Evolutionary conservation across 2,329 filamentous ascomycete species (phyloP).

Genomic region (Escovopsis sp.): DNA sequence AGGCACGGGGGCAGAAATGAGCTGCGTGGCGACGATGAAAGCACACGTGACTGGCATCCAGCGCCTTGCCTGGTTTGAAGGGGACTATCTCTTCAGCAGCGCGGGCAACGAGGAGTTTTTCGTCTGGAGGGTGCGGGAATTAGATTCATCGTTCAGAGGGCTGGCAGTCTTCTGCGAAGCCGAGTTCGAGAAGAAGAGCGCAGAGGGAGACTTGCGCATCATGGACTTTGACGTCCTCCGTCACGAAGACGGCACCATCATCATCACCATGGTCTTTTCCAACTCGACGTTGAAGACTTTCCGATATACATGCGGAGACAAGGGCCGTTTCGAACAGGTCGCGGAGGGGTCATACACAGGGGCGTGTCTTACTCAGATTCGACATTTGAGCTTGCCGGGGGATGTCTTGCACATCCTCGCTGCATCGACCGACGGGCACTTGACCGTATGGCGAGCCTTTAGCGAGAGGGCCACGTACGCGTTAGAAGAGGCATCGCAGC

Average conservation of each 20-base stretch:
- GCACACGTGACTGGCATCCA: conserved; percentile 77
- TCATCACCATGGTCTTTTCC: conserved; percentile 63
- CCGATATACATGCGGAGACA: conserved; percentile 23
- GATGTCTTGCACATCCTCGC: conserved; percentile 38
- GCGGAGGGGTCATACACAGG: conserved; percentile 48
- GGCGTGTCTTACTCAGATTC: conserved; percentile 58
- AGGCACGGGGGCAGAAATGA: conserved; percentile 12
- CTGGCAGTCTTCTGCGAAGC: conserved; percentile 44
- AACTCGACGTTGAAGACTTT: conserved; percentile 64
- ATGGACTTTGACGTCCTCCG: conserved; percentile 55
- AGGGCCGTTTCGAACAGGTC: conserved; percentile 31
- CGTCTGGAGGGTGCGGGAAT: conserved; percentile 53
- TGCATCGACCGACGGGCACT: conserved; percentile 66
- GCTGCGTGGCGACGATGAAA: conserved; percentile 51
- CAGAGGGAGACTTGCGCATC: conserved; percentile 57
- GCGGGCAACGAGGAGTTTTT: conserved; percentile 82
- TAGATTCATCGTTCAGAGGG: conserved; percentile 34
- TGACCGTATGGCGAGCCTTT: conserved; percentile 25
- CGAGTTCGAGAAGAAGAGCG: conserved; percentile 33
- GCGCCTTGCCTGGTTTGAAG: conserved; percentile 59
- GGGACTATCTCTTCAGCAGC: conserved; percentile 66
- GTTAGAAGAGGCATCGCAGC: conserved; percentile 21
- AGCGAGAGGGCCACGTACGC: conserved; percentile 8
- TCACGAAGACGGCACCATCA: conserved; percentile 31
- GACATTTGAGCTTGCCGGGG: conserved; percentile 23